Base-by-base conservation (phyloP, 148 eudicot genomes). In the Mesembryanthemum crystallinum region DNA sequence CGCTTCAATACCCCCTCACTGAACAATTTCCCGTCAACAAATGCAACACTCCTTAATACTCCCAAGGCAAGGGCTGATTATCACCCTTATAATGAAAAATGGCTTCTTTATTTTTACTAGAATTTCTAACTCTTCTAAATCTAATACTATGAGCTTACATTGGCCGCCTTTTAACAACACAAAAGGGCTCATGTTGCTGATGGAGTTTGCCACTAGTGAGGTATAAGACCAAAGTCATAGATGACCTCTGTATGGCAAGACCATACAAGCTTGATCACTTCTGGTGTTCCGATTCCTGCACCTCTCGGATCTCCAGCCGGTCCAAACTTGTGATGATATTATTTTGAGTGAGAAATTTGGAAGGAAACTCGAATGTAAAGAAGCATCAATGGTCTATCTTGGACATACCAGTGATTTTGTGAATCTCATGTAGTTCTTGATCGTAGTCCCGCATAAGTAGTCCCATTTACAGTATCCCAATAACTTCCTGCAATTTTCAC, bases 351-450 rank as follows among this genome's bases (percentile, higher is more conserved):
- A 35, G 20, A 35, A 3, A 66, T 55, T 4, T 23, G 11, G 17
- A 62, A 59, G 49, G 47, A 0, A 63, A 28, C 33, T 6, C n/a
- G 24, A 64, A 71, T 13, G 5, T 10, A 35, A 27, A 54, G 7
- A 39, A 21, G 37, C 11, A 17, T 54, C 25, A 28, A 1, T 8
- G 2, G 10, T 62, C 11, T n/a, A 77, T 5, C 43, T 63, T 63
- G 20, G 20, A 45, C 78, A 67, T 58, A 96, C 99, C 99, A 96
- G 75, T 96, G 99, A 81, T 96, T 96, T 82, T 96, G 99, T 35
- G 99, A 98, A 74, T 98, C 99, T 64, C 99, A 97, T 0, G 99
- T 92, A 62, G 99, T 96, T 87, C 99, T 91, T 80, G 99, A 98
- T 84, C 99, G 86, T 64, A 92, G 63, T 33, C 98, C 99, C 67